phyloP scores from a whole-genome alignment of 2,329 filamentous ascomycete genomes.

The Rugonectria rugulosa region DNA sequence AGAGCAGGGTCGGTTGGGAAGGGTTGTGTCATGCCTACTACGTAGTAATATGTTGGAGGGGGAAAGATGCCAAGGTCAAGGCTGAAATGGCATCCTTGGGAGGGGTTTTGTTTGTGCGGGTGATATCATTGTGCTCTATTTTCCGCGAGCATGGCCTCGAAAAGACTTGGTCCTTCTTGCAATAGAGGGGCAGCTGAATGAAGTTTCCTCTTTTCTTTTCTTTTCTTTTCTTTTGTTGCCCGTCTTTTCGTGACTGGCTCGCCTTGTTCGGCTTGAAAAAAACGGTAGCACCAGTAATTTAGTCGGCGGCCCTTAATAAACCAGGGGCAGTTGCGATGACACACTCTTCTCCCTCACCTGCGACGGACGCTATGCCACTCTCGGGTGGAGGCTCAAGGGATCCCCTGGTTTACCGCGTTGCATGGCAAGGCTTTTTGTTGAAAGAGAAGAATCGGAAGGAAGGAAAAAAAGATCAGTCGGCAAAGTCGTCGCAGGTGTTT shows the following conservation, averaged over 20 bases:
- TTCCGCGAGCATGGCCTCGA: not conserved
- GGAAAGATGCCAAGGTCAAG: not conserved
- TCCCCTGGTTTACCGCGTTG: too few species aligned
- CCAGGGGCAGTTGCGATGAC: constrained; percentile 5
- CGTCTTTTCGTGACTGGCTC: too few species aligned
- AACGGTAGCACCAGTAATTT: not conserved
- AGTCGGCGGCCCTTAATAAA: constrained; percentile 17
- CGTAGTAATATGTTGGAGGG: too few species aligned
- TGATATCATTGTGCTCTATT: not conserved
- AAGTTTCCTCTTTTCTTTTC: too few species aligned
- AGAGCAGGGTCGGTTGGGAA: not conserved
- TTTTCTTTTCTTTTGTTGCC: too few species aligned
- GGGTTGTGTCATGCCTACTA: too few species aligned
- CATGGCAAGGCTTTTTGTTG: too few species aligned
- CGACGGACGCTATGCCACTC: not conserved
- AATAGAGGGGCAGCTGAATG: too few species aligned
- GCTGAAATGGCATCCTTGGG: not conserved
- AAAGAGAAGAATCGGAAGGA: too few species aligned
- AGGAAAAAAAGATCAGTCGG: too few species aligned
- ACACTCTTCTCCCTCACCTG: constrained; percentile 8
- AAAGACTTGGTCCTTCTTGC: too few species aligned
- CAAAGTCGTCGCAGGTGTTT: constrained; percentile 7
- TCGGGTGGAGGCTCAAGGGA: not conserved
- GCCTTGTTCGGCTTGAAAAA: not conserved
- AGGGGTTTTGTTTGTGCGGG: not conserved